Evolutionary conservation across 768 basidiomycete species (phyloP).

Genomic region (Leccinum olivaceopallidum): DNA sequence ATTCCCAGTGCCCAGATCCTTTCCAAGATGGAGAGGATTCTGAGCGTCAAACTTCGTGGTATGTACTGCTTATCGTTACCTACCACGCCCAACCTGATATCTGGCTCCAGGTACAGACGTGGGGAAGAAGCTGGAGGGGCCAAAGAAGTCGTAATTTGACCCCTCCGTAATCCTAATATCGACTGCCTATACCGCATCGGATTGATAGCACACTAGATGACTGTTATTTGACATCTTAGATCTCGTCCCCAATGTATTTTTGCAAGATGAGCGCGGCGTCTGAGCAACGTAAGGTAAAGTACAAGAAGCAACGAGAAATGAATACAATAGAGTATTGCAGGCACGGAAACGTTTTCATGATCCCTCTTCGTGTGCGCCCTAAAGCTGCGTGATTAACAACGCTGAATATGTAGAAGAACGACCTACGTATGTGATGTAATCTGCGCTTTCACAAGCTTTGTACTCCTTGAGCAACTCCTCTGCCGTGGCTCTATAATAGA

Average conservation of each 20-base stretch:
- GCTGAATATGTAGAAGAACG: not conserved
- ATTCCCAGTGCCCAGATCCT: conserved; percentile 87
- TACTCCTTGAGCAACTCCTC: conserved; percentile 92
- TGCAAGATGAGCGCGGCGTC: conserved; percentile 4
- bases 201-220: conserved; percentile 19
- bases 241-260: conserved; percentile 25
- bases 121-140: conserved; percentile 82
- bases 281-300: conserved; percentile 4
- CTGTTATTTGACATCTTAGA: conserved; percentile 25
- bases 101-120: conserved; percentile 62
- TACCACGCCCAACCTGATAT: conserved; percentile 4
- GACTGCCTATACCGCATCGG: conserved; percentile 25
- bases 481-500: conserved; percentile 65
- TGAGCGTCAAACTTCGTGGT: conserved; percentile 92
- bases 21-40: conserved; percentile 80
- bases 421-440: conserved; percentile 88
- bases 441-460: conserved; percentile 92
- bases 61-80: conserved; percentile 26
- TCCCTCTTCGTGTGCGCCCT: conserved; percentile 40
- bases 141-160: conserved; percentile 65
- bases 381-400: conserved; percentile 2
- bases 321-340: conserved; percentile 1
- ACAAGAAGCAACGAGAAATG: conserved; percentile 5
- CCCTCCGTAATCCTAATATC: conserved; percentile 38
- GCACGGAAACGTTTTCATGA: conserved; percentile 11